phyloP scores from a whole-genome alignment of 768 basidiomycete species.

The Coprinopsis marcescibilis region DNA sequence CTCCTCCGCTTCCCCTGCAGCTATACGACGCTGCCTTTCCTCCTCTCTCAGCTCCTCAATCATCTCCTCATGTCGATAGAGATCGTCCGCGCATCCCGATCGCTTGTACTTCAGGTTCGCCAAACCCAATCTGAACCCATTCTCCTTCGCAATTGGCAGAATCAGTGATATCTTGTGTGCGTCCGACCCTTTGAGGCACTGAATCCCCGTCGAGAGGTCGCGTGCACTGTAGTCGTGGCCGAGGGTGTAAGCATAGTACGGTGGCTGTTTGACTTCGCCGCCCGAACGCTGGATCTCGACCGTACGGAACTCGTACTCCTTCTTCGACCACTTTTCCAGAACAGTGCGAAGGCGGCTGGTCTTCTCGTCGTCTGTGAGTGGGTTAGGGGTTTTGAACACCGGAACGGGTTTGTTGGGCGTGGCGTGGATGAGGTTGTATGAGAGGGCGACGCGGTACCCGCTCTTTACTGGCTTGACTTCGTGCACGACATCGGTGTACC shows the following conservation, averaged over 20 bases:
- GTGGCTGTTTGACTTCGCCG: background rate
- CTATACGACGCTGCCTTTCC: background rate
- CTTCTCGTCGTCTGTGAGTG: background rate
- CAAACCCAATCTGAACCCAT: background rate
- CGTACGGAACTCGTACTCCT: background rate
- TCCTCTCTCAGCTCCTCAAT: background rate
- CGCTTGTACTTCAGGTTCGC: background rate
- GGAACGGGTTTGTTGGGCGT: slow-evolving; percentile 17
- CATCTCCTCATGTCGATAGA: background rate
- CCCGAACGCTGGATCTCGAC: background rate
- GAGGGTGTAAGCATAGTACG: background rate
- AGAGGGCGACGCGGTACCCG: slow-evolving; percentile 45
- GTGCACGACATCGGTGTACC: slow-evolving; percentile 50
- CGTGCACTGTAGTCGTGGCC: background rate
- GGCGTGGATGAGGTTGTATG: slow-evolving; percentile 45
- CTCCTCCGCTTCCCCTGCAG: background rate
- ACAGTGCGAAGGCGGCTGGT: background rate
- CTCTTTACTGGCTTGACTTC: slow-evolving; percentile 43
- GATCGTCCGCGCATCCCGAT: background rate
- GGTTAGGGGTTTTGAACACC: background rate
- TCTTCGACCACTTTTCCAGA: slow-evolving; percentile 1
- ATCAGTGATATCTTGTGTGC: background rate
- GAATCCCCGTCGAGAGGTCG: background rate
- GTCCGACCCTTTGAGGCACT: background rate
- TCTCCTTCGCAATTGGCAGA: background rate